phyloP scores from a whole-genome alignment of 108 stramenopile genomes.

The Nitzschia palea region DNA sequence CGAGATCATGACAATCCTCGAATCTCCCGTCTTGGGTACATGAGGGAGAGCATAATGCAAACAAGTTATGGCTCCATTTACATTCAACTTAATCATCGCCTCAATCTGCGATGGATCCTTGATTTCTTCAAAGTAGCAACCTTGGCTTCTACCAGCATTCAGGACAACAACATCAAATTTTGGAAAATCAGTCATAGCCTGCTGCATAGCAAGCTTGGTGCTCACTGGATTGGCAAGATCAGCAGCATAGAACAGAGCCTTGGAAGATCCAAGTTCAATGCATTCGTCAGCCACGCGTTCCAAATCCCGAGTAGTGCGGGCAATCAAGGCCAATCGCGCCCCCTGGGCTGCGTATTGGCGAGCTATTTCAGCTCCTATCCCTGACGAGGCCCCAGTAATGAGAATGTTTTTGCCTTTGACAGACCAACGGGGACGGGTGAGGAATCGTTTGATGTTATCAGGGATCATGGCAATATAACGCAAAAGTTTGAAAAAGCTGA shows the following conservation, averaged over 20 bases:
- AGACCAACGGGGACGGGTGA: constrained; percentile 6
- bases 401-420: constrained; percentile 41
- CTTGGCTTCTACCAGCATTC: constrained; percentile 28
- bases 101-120: constrained; percentile 24
- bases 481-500: constrained; percentile 9
- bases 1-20: constrained; percentile 29
- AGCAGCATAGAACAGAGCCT: constrained; percentile 11
- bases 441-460: background rate
- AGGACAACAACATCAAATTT: constrained; percentile 33
- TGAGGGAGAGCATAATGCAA: constrained; percentile 29
- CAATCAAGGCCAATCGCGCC: constrained; percentile 38
- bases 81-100: constrained; percentile 31
- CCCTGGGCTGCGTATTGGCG: constrained; percentile 42
- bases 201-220: constrained; percentile 23
- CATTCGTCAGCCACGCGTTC: constrained; percentile 40
- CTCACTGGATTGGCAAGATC: constrained; percentile 27
- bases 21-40: constrained; percentile 27
- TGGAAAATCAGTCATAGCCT: constrained; percentile 14
- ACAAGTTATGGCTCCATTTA: constrained; percentile 17
- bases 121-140: constrained; percentile 43
- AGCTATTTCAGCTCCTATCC: constrained; percentile 56
- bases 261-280: constrained; percentile 22
- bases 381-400: constrained; percentile 56
- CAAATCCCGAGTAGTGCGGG: constrained; percentile 25
- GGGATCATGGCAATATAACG: background rate